These are phyloP conservation scores for Arthrobotrys pseudoclavata DNA, from an alignment of 2,329 filamentous ascomycete genomes.

Conservation along the genomic window DNA sequence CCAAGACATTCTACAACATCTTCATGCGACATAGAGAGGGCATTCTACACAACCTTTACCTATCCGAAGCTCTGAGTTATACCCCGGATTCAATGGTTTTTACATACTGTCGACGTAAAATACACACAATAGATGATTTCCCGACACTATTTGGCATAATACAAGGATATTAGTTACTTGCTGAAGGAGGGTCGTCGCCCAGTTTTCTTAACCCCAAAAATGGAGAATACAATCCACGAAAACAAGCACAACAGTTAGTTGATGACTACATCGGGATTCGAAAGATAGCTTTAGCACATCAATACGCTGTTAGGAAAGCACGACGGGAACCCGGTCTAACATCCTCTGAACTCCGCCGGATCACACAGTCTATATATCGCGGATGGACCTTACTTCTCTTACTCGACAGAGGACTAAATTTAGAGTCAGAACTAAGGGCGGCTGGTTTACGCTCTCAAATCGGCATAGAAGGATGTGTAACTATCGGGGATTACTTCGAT, in stretches of 20 bases:
- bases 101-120: constrained; percentile 30
- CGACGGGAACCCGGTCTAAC: constrained; percentile 26
- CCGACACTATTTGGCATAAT: constrained; percentile 2
- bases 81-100: constrained; percentile 40
- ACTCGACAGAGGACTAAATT: constrained; percentile 11
- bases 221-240: constrained; percentile 12
- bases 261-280: constrained; percentile 49
- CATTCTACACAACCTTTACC: constrained; percentile 31
- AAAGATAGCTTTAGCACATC: constrained; percentile 40
- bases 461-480: background rate
- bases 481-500: constrained; percentile 16
- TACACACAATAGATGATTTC: constrained; percentile 2
- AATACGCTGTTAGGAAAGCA: constrained; percentile 14
- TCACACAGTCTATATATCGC: constrained; percentile 36
- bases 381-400: constrained; percentile 47
- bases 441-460: background rate
- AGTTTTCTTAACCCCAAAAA: background rate
- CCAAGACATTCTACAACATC: constrained; percentile 30
- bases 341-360: constrained; percentile 14
- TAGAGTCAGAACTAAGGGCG: background rate
- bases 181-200: constrained; percentile 12
- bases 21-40: constrained; percentile 32
- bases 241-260: constrained; percentile 15
- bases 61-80: constrained; percentile 37
- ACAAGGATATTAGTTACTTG: constrained; percentile 8